These are phyloP conservation scores for Vicia faba DNA, from an alignment of 306 rosid genomes.

Conservation along the genomic window DNA sequence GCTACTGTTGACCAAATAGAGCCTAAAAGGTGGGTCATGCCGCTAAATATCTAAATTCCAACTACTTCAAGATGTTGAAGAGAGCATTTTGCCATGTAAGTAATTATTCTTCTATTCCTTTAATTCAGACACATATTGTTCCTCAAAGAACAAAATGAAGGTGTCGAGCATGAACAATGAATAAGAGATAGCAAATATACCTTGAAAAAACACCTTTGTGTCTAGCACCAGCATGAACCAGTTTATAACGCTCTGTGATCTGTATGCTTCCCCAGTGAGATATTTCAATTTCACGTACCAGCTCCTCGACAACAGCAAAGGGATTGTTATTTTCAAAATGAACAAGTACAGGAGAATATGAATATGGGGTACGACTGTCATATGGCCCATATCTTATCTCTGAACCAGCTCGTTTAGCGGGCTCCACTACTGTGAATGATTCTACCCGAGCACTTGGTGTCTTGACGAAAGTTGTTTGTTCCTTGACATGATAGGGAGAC, in stretches of 20 bases:
- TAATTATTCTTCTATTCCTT: too few species aligned
- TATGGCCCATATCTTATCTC: conserved; percentile 92
- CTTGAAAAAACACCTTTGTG: conserved; percentile 96
- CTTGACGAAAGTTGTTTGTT: conserved; percentile 78
- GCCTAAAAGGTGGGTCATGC: conserved; percentile 2
- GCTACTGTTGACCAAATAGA: too few species aligned
- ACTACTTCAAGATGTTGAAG: conserved; percentile 30
- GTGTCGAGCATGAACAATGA: conserved; percentile 12
- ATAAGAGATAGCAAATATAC: conserved; percentile 45
- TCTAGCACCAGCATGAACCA: conserved; percentile 85
- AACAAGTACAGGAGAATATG: conserved; percentile 78
- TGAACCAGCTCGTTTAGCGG: conserved; percentile 66
- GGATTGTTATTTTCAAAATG: conserved; percentile 95
- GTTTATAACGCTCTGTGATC: conserved; percentile 77
- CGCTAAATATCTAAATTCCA: conserved; percentile 4
- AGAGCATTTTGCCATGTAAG: conserved; percentile 2
- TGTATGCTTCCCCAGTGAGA: conserved; percentile 98
- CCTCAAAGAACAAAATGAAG: conserved; percentile 25
- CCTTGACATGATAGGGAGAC: conserved; percentile 87
- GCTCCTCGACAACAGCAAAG: conserved; percentile 93
- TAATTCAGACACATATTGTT: background rate
- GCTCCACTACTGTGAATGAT: conserved; percentile 78
- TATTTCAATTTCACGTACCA: conserved; percentile 93
- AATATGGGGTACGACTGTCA: conserved; percentile 61
- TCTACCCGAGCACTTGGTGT: conserved; percentile 82